Evolutionary conservation across 1,139 yeast species (phyloP).

Genomic region (Geotrichum candidum): DNA sequence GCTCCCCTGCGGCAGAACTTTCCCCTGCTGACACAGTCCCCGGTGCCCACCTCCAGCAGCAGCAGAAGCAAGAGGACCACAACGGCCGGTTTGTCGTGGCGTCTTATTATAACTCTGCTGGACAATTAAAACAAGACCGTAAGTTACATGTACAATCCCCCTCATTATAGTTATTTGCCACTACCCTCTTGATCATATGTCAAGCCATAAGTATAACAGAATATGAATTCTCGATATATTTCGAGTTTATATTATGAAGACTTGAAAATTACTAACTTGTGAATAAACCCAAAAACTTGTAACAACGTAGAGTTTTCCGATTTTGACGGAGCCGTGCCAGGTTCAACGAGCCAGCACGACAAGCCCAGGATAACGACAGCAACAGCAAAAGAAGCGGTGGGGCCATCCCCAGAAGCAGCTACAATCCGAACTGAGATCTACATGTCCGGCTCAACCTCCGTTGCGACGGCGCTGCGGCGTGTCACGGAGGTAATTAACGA

Average conservation of each 20-base stretch:
- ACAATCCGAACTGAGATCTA: slow-evolving; percentile 6
- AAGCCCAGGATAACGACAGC: neutral
- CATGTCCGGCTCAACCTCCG: slow-evolving; percentile 13
- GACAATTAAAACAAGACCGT: too few relatives aligned
- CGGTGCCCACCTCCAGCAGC: too few relatives aligned
- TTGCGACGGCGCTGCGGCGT: slow-evolving; percentile 11
- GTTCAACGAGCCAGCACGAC: neutral
- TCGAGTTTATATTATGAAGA: neutral
- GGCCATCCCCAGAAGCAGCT: neutral
- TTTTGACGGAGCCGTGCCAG: neutral
- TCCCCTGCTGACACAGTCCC: too few relatives aligned
- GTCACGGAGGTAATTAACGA: slow-evolving; percentile 8
- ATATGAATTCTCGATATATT: neutral
- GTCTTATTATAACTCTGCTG: too few relatives aligned
- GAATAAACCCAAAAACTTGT: neutral
- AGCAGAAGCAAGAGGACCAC: too few relatives aligned
- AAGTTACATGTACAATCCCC: too few relatives aligned
- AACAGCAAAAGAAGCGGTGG: neutral
- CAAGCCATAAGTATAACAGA: neutral
- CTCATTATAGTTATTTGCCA: too few relatives aligned
- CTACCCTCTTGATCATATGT: too few relatives aligned
- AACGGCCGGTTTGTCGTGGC: too few relatives aligned
- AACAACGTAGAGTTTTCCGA: neutral
- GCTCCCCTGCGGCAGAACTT: too few relatives aligned
- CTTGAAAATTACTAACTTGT: neutral